A percentile compares a stretch with the other conserved stretches of the same genome.
Conservation (phyloP, 176 grass and related monocot species). For the Dactylis glomerata region DNA sequence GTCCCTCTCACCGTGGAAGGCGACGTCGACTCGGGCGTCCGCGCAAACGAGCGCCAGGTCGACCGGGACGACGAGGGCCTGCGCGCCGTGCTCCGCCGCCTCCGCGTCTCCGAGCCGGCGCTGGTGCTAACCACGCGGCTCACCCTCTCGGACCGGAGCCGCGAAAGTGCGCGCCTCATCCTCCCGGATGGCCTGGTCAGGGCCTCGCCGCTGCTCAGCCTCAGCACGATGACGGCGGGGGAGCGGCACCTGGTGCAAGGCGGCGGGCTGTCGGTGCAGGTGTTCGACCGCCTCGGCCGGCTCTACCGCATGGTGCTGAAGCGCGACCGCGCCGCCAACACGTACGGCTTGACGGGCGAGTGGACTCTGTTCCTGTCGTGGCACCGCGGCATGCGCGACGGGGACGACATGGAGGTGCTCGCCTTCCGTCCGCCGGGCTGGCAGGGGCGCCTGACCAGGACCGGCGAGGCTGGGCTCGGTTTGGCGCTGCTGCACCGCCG, state of each 20-base stretch:
- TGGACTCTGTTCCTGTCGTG: slow-evolving; percentile 33
- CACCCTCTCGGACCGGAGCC: slow-evolving; percentile 25
- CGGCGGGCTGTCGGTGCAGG: slow-evolving; percentile 18
- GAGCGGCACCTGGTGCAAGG: slow-evolving; percentile 26
- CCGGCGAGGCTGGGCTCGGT: slow-evolving; percentile 27
- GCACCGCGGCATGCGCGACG: slow-evolving; percentile 23
- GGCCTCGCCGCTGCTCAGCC: slow-evolving; percentile 25
- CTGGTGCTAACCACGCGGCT: slow-evolving; percentile 39
- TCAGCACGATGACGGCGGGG: slow-evolving; percentile 24
- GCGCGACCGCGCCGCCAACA: not conserved
- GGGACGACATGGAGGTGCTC: slow-evolving; percentile 31
- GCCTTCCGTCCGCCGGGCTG: slow-evolving; percentile 35
- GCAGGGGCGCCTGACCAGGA: slow-evolving; percentile 22
- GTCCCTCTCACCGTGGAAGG: not conserved
- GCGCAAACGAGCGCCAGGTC: not conserved
- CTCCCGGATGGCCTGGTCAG: slow-evolving; percentile 30
- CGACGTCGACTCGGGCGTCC: not conserved
- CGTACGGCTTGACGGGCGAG: slow-evolving; percentile 25
- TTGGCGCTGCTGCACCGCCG: slow-evolving; percentile 18
- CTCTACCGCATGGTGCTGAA: slow-evolving; percentile 39
- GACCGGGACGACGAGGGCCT: slow-evolving; percentile 15
- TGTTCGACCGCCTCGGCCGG: slow-evolving; percentile 30
- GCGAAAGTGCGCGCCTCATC: slow-evolving; percentile 18
- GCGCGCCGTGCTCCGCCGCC: slow-evolving; percentile 26
- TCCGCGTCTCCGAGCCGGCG: slow-evolving; percentile 5